Evolutionary conservation across 139 green algal species (phyloP), one percentile per base, ranked within the genome.

Genomic region (Spirogloea muscicola): DNA sequence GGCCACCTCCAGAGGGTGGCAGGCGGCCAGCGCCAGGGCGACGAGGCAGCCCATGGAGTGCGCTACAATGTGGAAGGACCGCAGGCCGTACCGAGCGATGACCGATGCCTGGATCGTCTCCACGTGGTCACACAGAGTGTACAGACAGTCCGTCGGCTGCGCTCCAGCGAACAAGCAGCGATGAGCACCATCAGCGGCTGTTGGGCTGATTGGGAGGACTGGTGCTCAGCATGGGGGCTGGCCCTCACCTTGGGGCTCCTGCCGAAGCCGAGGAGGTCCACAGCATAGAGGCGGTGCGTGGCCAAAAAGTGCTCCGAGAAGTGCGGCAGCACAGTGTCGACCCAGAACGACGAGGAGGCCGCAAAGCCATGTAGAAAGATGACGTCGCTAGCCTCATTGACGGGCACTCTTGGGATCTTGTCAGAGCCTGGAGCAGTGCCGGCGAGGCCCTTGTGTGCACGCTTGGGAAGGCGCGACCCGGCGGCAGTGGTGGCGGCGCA

Each of bases 261-360:
- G 18, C 68, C 68, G 29, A 71, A 69, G 31, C 68, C 68, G 49
- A 76, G 42, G 16, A 76, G 68, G 49, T 76, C 68, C 38, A 44
- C 29, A 27, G 51, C 31, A 18, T 57, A 42, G 16, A 76, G 40
- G 27, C 63, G 63, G 29, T 61, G 33, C 42, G 39, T 33, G 4
- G 4, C n/a, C 31, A 21, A 7, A 3, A 72, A 18, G 10, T 72
- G 6, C 5, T 6, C 10, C 31, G 25, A 61, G 7, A 72, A 16
- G 18, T 48, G 63, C 4, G 63, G 27, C 4, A 61, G 10, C 5
- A 74, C 6, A 18, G 42, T 65, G 43, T 74, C 66, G n/a, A 27
- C 6, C 66, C 66, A 74, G 55, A 74, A 74, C 44, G 16, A 52
- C n/a, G 66, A 74, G 44, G 44, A 65, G 4, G 21, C 43, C 3